A percentile compares a stretch with the other conserved stretches of the same genome.
Conservation (phyloP, 208 protist genomes). For the Leishmania lainsoni region DNA sequence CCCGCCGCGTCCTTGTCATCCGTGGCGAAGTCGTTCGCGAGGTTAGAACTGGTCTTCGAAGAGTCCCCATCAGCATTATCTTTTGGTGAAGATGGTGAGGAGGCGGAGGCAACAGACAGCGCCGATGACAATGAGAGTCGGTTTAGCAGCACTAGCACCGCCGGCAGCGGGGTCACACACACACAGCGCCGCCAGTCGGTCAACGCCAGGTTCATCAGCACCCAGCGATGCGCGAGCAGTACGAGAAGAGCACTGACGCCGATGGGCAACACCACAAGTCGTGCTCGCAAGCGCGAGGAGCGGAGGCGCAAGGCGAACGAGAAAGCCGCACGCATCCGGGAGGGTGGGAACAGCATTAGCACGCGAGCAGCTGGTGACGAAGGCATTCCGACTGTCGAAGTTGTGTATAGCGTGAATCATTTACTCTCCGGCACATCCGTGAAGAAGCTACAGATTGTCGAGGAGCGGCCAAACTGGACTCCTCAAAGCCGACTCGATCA, state of each 20-base stretch:
- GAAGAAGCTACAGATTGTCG: conserved; percentile 71
- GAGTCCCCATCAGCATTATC: conserved; percentile 19
- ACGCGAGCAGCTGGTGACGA: conserved; percentile 9
- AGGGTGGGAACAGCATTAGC: conserved; percentile 4
- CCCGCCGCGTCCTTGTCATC: not conserved
- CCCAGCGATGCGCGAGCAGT: not conserved
- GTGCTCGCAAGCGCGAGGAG: conserved; percentile 38
- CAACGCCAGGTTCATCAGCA: not conserved
- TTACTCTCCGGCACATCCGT: conserved; percentile 66
- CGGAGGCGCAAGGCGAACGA: conserved; percentile 29
- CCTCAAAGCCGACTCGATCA: conserved; percentile 58
- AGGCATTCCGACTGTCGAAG: conserved; percentile 47
- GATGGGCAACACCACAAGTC: not conserved
- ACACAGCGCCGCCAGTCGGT: conserved; percentile 6
- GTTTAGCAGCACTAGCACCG: conserved; percentile 19
- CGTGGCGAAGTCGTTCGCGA: conserved; percentile 11
- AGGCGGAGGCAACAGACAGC: conserved; percentile 11
- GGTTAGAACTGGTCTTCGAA: conserved; percentile 36
- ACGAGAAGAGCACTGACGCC: not conserved
- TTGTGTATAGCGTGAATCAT: conserved; percentile 60
- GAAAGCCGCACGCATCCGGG: conserved; percentile 19
- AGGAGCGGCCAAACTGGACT: conserved; percentile 64
- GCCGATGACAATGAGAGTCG: conserved; percentile 27
- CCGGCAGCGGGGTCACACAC: conserved; percentile 2
- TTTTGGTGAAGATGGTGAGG: conserved; percentile 28